These are phyloP conservation scores for Saturnispora besseyi DNA, from an alignment of 805 yeast species.

Conservation along the genomic window DNA sequence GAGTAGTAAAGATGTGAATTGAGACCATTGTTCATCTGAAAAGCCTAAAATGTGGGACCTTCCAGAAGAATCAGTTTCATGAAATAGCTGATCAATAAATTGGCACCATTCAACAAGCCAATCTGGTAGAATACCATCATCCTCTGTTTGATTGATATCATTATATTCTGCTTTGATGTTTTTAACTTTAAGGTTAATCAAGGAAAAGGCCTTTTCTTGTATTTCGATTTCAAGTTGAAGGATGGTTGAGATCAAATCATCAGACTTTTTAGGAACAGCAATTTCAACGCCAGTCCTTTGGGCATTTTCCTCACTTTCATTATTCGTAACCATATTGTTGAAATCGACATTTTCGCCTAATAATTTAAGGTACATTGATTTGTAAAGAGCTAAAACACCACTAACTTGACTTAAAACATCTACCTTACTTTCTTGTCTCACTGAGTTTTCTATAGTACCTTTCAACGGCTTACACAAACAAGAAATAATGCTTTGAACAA, in stretches of 20 bases:
- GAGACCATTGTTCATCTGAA: constrained; percentile 26
- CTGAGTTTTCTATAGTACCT: constrained; percentile 56
- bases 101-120: constrained; percentile 65
- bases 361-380: constrained; percentile 53
- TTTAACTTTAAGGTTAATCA: constrained; percentile 32
- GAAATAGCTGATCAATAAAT: constrained; percentile 51
- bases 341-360: constrained; percentile 13
- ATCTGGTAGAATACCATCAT: constrained; percentile 72
- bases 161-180: constrained; percentile 22
- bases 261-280: neutral
- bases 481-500: constrained; percentile 42
- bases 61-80: constrained; percentile 28
- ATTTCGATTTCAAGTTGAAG: constrained; percentile 28
- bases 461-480: constrained; percentile 52
- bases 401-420: constrained; percentile 47
- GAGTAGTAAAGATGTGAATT: constrained; percentile 35
- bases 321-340: neutral
- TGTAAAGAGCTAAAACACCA: constrained; percentile 59
- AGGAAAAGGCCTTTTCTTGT: constrained; percentile 32
- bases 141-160: constrained; percentile 22
- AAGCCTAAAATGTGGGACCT: constrained; percentile 28
- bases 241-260: constrained; percentile 19
- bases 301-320: neutral
- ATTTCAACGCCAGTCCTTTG: constrained; percentile 5
- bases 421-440: constrained; percentile 56